Evolutionary conservation across 108 stramenopile genomes (phyloP), one percentile per base, ranked within the genome.

Genomic region (Parmales sp.): DNA sequence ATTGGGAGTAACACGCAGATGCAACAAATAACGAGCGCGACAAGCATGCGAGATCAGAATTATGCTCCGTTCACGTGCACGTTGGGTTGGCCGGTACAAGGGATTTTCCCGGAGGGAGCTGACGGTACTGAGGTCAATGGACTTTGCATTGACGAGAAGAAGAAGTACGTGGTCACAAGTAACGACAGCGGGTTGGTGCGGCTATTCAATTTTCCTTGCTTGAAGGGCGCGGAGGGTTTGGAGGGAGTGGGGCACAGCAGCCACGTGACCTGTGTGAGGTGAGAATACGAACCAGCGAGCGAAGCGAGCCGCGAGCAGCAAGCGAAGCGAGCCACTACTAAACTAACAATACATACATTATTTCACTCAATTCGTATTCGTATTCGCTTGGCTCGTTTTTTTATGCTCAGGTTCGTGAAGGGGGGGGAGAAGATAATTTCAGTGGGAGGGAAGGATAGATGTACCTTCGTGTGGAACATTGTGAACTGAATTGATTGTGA

Each of bases 121-220:
- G 78, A 79, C 51, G 71, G 71, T 7, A 76, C 75, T 13, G 75
- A 76, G 22, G 48, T 76, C 19, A 70, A 70, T 36, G 67, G 72
- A 1, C 51, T 68, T 4, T 34, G n/a, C 31, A 34, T 60, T 4
- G 11, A 16, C 2, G 29, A 16, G 28, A 34, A 60, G 7, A 28
- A 60, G 5, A 60, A 60, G 16, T 60, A 34, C 29, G 23, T 66
- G 46, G 44, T 20, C 16, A 20, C 19, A 5, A 28, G 65, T 41
- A 31, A 66, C 65, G 46, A 48, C 39, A 29, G 38, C 48, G 64
- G 65, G 26, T 39, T 11, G 25, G 46, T 72, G 45, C 43, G 41
- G 7, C 25, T 72, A 45, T 65, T 34, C 72, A 38, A 43, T 16
- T 50, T 54, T 60, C 37, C 72, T 18, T 19, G 19, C 9, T 28